Evolutionary conservation across 1,139 yeast species (phyloP).

Genomic region (Kodamaea fungicola): DNA sequence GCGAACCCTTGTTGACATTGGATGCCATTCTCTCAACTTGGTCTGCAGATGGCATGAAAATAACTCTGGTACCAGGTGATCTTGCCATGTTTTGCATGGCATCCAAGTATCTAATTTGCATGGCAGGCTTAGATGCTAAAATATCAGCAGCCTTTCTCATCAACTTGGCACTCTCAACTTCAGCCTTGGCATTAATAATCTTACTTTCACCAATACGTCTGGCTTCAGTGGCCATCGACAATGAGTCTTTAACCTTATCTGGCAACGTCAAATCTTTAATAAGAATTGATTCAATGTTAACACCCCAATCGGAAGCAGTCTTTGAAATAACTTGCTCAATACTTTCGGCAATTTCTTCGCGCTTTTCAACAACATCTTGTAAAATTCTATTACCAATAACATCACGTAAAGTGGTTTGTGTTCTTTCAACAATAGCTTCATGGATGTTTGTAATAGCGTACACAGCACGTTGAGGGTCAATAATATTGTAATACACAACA

Average conservation of each 20-base stretch:
- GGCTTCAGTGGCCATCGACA: conserved; percentile 76
- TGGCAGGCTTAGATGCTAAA: conserved; percentile 70
- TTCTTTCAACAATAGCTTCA: conserved; percentile 63
- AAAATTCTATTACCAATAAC: conserved; percentile 65
- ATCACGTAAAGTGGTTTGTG: conserved; percentile 73
- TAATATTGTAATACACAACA: conserved; percentile 65
- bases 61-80: conserved; percentile 59
- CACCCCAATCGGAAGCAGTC: conserved; percentile 73
- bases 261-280: conserved; percentile 67
- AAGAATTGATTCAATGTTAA: conserved; percentile 62
- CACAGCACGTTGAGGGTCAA: conserved; percentile 67
- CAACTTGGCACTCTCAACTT: conserved; percentile 71
- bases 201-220: conserved; percentile 76
- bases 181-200: conserved; percentile 73
- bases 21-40: conserved; percentile 36
- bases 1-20: conserved; percentile 4
- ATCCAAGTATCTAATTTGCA: conserved; percentile 77
- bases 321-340: conserved; percentile 61
- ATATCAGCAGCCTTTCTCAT: conserved; percentile 82
- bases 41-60: conserved; percentile 64
- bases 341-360: conserved; percentile 69
- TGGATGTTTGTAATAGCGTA: conserved; percentile 56
- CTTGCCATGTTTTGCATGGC: conserved; percentile 78
- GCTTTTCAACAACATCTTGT: conserved; percentile 72
- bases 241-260: conserved; percentile 53